These are phyloP conservation scores for Ophiocordyceps unilateralis DNA, from an alignment of 2,329 filamentous ascomycete genomes.

Conservation along the genomic window DNA sequence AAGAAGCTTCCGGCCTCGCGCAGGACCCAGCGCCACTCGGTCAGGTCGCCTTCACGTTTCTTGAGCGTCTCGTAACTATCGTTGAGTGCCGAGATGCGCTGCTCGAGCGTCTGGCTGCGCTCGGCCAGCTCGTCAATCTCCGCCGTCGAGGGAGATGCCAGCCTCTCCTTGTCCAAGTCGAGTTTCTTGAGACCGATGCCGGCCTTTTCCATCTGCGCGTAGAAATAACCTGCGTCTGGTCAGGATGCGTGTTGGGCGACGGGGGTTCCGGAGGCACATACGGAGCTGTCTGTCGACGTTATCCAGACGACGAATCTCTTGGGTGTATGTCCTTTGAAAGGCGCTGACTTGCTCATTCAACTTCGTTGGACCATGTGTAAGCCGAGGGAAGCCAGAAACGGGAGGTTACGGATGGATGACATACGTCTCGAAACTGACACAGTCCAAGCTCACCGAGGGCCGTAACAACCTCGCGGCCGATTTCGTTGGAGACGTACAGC, in stretches of 20 bases:
- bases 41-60: conserved; percentile 91
- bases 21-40: conserved; percentile 96
- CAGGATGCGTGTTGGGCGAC: conserved; percentile 6
- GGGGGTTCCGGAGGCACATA: conserved; percentile 30
- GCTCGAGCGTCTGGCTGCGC: conserved; percentile 80
- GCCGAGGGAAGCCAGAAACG: neutral
- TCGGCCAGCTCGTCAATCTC: conserved; percentile 95
- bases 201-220: conserved; percentile 87
- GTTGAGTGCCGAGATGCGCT: conserved; percentile 78
- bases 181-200: conserved; percentile 74
- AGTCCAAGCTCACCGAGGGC: conserved; percentile 89
- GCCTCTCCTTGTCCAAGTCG: conserved; percentile 73
- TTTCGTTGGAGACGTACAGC: conserved; percentile 98
- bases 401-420: conserved; percentile 11
- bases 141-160: conserved; percentile 74
- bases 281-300: conserved; percentile 96
- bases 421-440: conserved; percentile 93
- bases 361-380: conserved; percentile 24
- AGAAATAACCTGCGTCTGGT: conserved; percentile 61
- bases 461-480: conserved; percentile 92
- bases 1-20: conserved; percentile 96
- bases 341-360: conserved; percentile 85
- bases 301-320: conserved; percentile 91
- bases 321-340: conserved; percentile 93
- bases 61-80: conserved; percentile 98